Evolutionary conservation across 805 yeast species (phyloP), one percentile per base, ranked within the genome.

Genomic region (Pichia occidentalis): DNA sequence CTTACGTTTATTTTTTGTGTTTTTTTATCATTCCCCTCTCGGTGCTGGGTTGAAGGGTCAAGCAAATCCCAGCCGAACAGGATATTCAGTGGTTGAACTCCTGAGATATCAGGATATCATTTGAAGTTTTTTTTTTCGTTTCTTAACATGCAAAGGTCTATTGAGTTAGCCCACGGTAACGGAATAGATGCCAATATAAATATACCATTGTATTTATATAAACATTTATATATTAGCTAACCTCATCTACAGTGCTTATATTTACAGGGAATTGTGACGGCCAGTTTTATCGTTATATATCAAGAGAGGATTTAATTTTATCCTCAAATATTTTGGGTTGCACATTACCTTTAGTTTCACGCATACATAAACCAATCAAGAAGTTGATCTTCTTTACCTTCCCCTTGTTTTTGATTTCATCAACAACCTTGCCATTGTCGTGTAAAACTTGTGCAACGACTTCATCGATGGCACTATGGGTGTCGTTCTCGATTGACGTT

Each of bases 311-410:
- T 36, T 52, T 53, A 23, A 60, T 38, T 26, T 39, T 40, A n/a
- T 39, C 32, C 37, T 54, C 52, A 24, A 61, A 50, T 14, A 41
- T 39, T 19, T 44, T 40, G 9, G 61, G 53, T 34, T 57, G 52
- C 20, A 71, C 63, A 42, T 63, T 70, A 4, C 97, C 97, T 47
- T 78, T 82, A 2, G 85, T 73, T 39, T 69, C 63, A 50, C 77
- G 75, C 95, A 92, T 85, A 14, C 86, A 94, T 53, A 74, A 75
- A 1, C 97, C 97, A 4, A 92, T 70, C 39, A 92, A 64, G 51
- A 67, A 85, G 50, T 86, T 84, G n/a, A 90, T 50, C 10, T 87
- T 75, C 24, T 72, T 73, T 29, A 62, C 59, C 46, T 73, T 75
- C 38, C 78, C 77, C 2, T 87, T 88, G 0, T 61, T 50, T 17